phyloP scores from a whole-genome alignment of 805 yeast species.

The Nakazawaea siamensis region DNA sequence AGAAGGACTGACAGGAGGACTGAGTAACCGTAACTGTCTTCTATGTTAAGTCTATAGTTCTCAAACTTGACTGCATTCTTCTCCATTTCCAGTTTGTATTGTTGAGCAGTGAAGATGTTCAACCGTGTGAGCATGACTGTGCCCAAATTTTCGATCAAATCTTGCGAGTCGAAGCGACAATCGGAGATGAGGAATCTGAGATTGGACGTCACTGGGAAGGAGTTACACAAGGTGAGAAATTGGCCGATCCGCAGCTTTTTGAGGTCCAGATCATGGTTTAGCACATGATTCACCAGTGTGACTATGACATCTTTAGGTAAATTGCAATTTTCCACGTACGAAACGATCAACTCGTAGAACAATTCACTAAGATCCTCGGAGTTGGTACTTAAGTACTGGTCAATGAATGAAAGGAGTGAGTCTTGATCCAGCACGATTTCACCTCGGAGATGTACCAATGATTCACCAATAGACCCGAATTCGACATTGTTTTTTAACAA shows the following conservation, averaged over 20 bases:
- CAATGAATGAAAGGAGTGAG: background rate
- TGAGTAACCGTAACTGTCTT: conserved; percentile 74
- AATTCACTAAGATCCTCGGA: background rate
- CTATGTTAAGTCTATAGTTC: conserved; percentile 61
- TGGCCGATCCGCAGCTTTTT: conserved; percentile 1
- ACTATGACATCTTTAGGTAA: background rate
- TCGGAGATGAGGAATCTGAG: conserved; percentile 2
- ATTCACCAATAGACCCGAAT: conserved; percentile 1
- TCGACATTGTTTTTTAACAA: conserved; percentile 6
- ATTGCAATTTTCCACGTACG: background rate
- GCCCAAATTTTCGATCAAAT: conserved; percentile 17
- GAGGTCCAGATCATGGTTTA: conserved; percentile 1
- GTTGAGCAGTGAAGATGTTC: conserved; percentile 19
- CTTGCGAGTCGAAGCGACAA: background rate
- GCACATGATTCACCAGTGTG: background rate
- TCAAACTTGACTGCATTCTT: conserved; percentile 22
- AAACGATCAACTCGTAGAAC: conserved; percentile 5
- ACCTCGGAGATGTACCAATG: background rate
- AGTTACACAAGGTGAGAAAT: conserved; percentile 6
- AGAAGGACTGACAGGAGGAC: conserved; percentile 46
- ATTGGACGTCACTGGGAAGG: conserved; percentile 12
- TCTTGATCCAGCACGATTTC: conserved; percentile 1
- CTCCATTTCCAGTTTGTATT: conserved; percentile 14
- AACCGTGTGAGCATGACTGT: conserved; percentile 16
- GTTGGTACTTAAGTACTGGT: background rate